phyloP scores from a whole-genome alignment of 345 rosid species.

The Camelina neglecta region DNA sequence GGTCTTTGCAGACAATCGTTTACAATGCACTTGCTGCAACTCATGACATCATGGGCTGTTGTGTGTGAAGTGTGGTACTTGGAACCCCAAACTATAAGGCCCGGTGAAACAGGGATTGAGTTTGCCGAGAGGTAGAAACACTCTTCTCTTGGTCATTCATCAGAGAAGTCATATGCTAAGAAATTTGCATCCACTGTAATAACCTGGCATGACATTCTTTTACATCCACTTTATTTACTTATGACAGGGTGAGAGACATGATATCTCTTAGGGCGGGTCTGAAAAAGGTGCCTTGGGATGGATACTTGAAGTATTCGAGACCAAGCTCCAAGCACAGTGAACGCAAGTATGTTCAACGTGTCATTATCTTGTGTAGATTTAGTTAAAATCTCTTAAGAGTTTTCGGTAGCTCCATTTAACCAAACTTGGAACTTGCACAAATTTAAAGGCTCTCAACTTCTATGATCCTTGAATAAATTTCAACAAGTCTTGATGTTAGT shows the following conservation, averaged over 20 bases:
- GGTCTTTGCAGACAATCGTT: constrained; percentile 83
- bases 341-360: constrained; percentile 69
- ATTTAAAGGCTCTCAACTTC: neutral
- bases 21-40: constrained; percentile 94
- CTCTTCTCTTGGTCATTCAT: neutral
- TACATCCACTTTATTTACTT: neutral
- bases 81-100: constrained; percentile 86
- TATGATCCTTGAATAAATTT: constrained; percentile 15
- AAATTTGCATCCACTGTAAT: neutral
- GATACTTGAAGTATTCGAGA: constrained; percentile 91
- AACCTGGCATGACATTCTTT: neutral
- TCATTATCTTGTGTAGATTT: constrained; percentile 6
- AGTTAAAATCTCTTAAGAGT: constrained; percentile 4
- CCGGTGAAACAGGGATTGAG: constrained; percentile 89
- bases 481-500: constrained; percentile 29
- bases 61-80: constrained; percentile 99
- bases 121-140: constrained; percentile 91
- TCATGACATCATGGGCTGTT: constrained; percentile 99
- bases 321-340: constrained; percentile 97
- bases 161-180: constrained; percentile 15
- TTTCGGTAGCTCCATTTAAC: neutral
- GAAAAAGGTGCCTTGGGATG: constrained; percentile 98
- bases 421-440: constrained; percentile 5
- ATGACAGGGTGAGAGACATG: constrained; percentile 82
- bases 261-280: constrained; percentile 93